Conservation (phyloP, 2,329 filamentous ascomycete species). For the Penicillium aurantiogriseum region DNA sequence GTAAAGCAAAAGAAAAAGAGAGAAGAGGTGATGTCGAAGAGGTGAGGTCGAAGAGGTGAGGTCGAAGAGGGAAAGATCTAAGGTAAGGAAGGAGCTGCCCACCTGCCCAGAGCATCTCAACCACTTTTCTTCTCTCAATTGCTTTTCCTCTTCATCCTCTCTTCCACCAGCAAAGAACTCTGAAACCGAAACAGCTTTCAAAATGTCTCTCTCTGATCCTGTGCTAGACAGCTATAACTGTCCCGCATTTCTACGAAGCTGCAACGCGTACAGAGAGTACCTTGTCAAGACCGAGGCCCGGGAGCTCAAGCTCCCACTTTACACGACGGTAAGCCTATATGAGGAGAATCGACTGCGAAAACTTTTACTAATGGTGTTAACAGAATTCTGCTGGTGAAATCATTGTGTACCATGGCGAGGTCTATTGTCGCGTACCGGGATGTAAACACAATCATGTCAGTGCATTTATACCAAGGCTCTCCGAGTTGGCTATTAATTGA, state of each 20-base stretch:
- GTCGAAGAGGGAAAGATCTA: background rate
- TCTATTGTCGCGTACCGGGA: background rate
- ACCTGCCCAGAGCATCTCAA: background rate
- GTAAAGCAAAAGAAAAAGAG: too few relatives aligned
- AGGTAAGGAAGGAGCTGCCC: background rate
- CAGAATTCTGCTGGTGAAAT: background rate
- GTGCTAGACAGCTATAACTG: background rate
- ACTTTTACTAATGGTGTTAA: background rate
- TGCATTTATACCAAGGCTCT: background rate
- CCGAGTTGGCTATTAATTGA: background rate
- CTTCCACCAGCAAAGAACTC: too few relatives aligned
- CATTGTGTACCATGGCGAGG: background rate
- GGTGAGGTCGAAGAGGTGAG: too few relatives aligned
- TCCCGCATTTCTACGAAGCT: background rate
- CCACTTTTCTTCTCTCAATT: background rate
- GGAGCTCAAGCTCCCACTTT: background rate
- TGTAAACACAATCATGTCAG: background rate
- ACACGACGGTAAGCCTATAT: background rate
- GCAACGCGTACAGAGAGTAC: background rate
- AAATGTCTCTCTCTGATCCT: background rate
- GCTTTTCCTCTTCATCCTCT: background rate
- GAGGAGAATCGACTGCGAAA: background rate
- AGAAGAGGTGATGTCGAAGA: background rate
- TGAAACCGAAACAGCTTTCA: too few relatives aligned
- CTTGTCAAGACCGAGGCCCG: background rate